Evolutionary conservation across 352 stramenopile species (phyloP), one percentile per base, ranked within the genome.

Genomic region (Pythium sp.): DNA sequence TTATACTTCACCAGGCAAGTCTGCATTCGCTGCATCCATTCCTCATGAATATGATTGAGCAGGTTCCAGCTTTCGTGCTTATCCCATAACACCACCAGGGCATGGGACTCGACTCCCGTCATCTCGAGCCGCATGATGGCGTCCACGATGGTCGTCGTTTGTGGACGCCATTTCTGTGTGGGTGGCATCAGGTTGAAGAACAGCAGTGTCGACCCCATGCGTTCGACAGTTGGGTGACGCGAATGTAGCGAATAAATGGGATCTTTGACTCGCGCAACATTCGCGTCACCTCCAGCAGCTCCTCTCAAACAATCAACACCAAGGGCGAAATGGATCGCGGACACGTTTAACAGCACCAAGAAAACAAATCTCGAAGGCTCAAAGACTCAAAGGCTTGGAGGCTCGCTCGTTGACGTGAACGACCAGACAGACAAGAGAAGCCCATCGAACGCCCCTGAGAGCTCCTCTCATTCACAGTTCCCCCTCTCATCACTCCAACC

Each of bases 241-340:
- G 30, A 58, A 66, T 41, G 20, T 58, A 54, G 41, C 12, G 53
- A 12, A 22, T 12, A 5, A 24, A 14, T 38, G 58, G n/a, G 24
- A 65, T 58, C 60, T 66, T 49, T n/a, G 0, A 1, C 56, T 58
- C 26, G 26, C 18, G 59, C 58, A 28, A 64, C 56, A 9, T 65
- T 66, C 60, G 28, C 6, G 11, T n/a, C 20, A 66, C 60, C 46
- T 66, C n/a, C 14, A 47, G n/a, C 9, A 62, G 56, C 56, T 66
- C 30, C 46, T 24, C n/a, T 36, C 30, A 30, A 51, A 58, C 60
- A 49, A 49, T 66, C 46, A 58, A 58, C 9, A 55, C 43, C 14
- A 64, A 6, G 14, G 14, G 2, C 38, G 8, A 62, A 61, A 43
- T 68, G 62, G 54, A 68, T 60, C 36, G 26, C 34, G n/a, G 28